Percentiles rank a stretch among this genome's conserved stretches.
phyloP scores from a whole-genome alignment of 2,329 filamentous ascomycete species.

The Colletotrichum sp. region DNA sequence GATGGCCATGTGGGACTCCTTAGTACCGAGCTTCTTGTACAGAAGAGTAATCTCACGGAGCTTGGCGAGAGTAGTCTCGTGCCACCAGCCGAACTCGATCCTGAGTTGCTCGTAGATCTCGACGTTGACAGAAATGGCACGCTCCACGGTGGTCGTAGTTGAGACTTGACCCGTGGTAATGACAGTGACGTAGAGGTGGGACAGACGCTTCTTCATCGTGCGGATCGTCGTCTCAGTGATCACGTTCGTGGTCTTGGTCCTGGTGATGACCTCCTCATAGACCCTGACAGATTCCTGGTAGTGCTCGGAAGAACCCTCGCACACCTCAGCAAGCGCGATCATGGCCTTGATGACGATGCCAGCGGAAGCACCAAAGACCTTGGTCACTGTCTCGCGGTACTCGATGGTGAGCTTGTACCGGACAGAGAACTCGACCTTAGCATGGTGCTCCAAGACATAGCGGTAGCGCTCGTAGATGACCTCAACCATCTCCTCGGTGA shows the following conservation, averaged over 20 bases:
- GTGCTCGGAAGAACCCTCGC: conserved; percentile 46
- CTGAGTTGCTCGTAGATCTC: conserved; percentile 48
- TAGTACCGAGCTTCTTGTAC: conserved; percentile 40
- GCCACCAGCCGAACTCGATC: conserved; percentile 48
- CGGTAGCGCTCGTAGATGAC: conserved; percentile 48
- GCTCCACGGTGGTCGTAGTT: conserved; percentile 37
- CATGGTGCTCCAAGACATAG: conserved; percentile 47
- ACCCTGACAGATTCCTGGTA: conserved; percentile 46
- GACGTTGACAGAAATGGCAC: conserved; percentile 33
- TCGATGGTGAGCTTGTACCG: conserved; percentile 49
- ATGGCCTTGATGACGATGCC: conserved; percentile 32
- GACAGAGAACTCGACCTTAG: conserved; percentile 42
- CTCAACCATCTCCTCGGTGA: conserved; percentile 46
- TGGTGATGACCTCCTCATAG: conserved; percentile 49
- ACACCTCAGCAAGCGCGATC: conserved; percentile 46
- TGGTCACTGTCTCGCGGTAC: conserved; percentile 50
- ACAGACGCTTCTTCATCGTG: conserved; percentile 53
- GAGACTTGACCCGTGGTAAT: conserved; percentile 40
- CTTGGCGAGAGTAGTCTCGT: conserved; percentile 46
- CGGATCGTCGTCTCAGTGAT: conserved; percentile 39
- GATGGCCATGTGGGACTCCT: conserved; percentile 41
- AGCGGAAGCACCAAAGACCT: conserved; percentile 32
- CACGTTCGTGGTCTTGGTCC: conserved; percentile 36
- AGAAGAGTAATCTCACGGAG: conserved; percentile 46
- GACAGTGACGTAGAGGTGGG: conserved; percentile 45